Evolutionary conservation across 495 filamentous ascomycete species (phyloP).

Genomic region (Monascus purpureus): DNA sequence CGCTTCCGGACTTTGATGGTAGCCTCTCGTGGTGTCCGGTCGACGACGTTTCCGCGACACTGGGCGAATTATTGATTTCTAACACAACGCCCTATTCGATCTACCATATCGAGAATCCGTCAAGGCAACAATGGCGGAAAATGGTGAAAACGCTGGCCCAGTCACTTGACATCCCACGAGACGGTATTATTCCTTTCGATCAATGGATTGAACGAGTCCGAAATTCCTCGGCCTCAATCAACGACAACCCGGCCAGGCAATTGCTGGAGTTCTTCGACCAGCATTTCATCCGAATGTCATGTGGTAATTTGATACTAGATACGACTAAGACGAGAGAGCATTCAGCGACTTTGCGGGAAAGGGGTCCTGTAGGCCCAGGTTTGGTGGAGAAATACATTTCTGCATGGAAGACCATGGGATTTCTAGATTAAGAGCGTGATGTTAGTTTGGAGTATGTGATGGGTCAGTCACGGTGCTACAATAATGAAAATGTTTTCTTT

Average conservation of each 20-base stretch:
- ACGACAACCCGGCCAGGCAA: slow-evolving; percentile 33
- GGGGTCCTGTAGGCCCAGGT: slow-evolving; percentile 24
- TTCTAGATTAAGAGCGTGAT: too few relatives aligned
- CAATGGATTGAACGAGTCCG: slow-evolving; percentile 35
- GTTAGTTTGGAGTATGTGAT: too few relatives aligned
- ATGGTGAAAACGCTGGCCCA: slow-evolving; percentile 27
- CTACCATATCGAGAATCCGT: slow-evolving; percentile 45
- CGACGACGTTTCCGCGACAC: slow-evolving; percentile 24
- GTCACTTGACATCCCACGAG: slow-evolving; percentile 19
- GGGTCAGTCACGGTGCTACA: too few relatives aligned
- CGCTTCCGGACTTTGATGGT: slow-evolving; percentile 29
- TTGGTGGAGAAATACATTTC: slow-evolving; percentile 25
- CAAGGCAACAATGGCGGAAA: slow-evolving; percentile 31
- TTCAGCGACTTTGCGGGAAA: slow-evolving; percentile 19
- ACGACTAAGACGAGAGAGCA: slow-evolving; percentile 24
- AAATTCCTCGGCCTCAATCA: slow-evolving; percentile 5
- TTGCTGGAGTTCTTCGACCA: slow-evolving; percentile 36
- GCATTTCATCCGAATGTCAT: slow-evolving; percentile 39
- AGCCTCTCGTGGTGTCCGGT: slow-evolving; percentile 35
- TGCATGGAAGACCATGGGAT: slow-evolving; percentile 24
- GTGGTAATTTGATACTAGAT: slow-evolving; percentile 35
- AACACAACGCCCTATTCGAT: slow-evolving; percentile 17
- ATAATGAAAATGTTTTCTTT: too few relatives aligned
- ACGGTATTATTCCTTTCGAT: slow-evolving; percentile 25
- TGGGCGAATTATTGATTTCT: slow-evolving; percentile 22